A percentile compares a stretch with the other conserved stretches of the same genome.
phyloP scores from a whole-genome alignment of 2,329 filamentous ascomycete genomes.

The Neoscytalidium dimidiatum region DNA sequence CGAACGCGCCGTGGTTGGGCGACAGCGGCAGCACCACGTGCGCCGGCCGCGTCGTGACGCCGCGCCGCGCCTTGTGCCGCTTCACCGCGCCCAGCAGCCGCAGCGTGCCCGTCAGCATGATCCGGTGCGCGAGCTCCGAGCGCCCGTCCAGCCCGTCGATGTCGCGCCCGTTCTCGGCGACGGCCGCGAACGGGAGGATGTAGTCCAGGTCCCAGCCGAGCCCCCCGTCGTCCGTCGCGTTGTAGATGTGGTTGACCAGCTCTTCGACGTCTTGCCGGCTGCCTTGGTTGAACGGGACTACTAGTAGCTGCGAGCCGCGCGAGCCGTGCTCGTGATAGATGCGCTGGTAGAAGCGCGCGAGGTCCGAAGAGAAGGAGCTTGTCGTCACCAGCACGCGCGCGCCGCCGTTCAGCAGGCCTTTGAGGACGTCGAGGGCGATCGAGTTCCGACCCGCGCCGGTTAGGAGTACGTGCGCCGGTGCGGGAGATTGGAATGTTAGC shows the following conservation, averaged over 20 bases:
- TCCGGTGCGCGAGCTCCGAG: constrained; percentile 42
- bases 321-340: constrained; percentile 38
- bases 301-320: constrained; percentile 35
- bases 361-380: constrained; percentile 32
- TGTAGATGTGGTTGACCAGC: constrained; percentile 43
- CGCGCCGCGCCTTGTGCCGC: constrained; percentile 30
- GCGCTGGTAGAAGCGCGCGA: constrained; percentile 36
- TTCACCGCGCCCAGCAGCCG: constrained; percentile 42
- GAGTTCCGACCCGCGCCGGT: constrained; percentile 41
- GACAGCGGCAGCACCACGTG: constrained; percentile 47
- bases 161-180: constrained; percentile 38
- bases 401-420: constrained; percentile 35
- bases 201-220: constrained; percentile 41
- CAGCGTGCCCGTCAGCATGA: constrained; percentile 44
- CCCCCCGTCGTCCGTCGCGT: constrained; percentile 24
- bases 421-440: constrained; percentile 39
- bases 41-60: constrained; percentile 36
- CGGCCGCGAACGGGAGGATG: constrained; percentile 47
- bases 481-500: not conserved
- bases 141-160: constrained; percentile 37
- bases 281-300: constrained; percentile 45
- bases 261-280: constrained; percentile 43
- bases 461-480: constrained; percentile 29
- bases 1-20: constrained; percentile 48
- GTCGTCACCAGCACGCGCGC: constrained; percentile 45